Percentiles rank a stretch among this genome's conserved stretches.
Conservation (phyloP, 768 basidiomycete species). For the Rhodotorula taiwanensis region DNA sequence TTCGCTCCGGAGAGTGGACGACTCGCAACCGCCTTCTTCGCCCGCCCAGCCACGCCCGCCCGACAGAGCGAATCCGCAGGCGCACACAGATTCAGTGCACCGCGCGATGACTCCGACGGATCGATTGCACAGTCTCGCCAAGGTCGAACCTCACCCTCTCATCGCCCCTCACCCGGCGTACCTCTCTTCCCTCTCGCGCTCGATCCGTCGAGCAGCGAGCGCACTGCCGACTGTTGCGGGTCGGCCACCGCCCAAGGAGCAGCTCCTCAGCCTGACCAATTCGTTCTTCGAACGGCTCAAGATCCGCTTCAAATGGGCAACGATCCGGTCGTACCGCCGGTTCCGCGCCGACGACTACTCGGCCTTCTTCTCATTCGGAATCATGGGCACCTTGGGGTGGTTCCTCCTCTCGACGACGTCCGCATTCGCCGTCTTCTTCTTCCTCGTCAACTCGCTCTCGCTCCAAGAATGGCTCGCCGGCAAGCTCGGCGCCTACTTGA, state of each 20-base stretch:
- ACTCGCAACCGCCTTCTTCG: no score
- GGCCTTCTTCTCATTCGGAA: constrained; percentile 89
- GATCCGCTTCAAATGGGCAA: constrained; percentile 96
- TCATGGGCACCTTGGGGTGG: constrained; percentile 94
- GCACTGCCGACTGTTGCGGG: constrained; percentile 58
- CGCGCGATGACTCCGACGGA: no score
- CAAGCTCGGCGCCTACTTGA: constrained; percentile 84
- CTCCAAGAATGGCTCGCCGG: constrained; percentile 70
- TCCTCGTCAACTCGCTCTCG: constrained; percentile 71
- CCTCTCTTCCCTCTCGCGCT: constrained; percentile 56
- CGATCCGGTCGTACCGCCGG: constrained; percentile 77
- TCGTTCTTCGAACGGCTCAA: constrained; percentile 84
- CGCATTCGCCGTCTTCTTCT: constrained; percentile 88
- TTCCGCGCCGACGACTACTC: constrained; percentile 97
- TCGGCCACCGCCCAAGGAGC: constrained; percentile 65
- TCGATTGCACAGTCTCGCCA: constrained; percentile 6
- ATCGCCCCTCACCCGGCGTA: constrained; percentile 26
- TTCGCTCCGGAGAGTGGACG: no score
- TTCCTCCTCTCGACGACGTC: constrained; percentile 95
- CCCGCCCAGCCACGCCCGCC: background rate
- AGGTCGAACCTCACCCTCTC: constrained; percentile 5
- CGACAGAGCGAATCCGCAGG: background rate
- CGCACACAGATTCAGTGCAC: background rate
- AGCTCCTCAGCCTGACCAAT: constrained; percentile 75
- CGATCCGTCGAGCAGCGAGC: constrained; percentile 69